Base-by-base conservation (phyloP, 148 eudicot genomes). In the Drosera capensis region DNA sequence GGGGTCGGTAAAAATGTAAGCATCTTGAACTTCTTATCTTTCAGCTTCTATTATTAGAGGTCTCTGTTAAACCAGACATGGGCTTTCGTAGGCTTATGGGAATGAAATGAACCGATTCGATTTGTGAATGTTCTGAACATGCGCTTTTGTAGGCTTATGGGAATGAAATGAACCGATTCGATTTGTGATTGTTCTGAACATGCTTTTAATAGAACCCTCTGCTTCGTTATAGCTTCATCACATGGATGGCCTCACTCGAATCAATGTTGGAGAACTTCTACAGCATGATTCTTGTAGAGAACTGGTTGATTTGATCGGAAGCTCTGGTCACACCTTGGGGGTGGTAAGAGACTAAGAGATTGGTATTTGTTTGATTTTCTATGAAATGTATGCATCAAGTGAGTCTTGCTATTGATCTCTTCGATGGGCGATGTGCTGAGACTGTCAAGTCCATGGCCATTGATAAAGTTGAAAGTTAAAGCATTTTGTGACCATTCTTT, bases 1-100 rank as follows among this genome's bases (percentile, higher is more conserved):
- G 93, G 97, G 48, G 65, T 90, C 29, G 97, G 93, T 47, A 90
- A 84, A 72, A 84, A 78, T 63, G 94, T 86, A 72, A 73, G 96
- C 61, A n/a, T n/a, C n/a, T 57, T 29, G 42, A 22, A 23, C 18
- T 43, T 31, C 41, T 20, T 20, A 40, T 22, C 25, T 31, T 22
- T 39, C 6, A 30, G 20, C 39, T 48, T 14, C 37, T 55, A n/a
- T n/a, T n/a, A n/a, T n/a, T n/a, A n/a, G n/a, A n/a, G n/a, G n/a
- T n/a, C n/a, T n/a, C n/a, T n/a, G n/a, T n/a, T n/a, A n/a, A n/a
- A n/a, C n/a, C n/a, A n/a, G n/a, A n/a, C n/a, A n/a, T n/a, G n/a
- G n/a, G n/a, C n/a, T n/a, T n/a, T n/a, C n/a, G 12, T 5, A n/a
- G 14, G 12, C 20, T 14, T 25, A 6, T 35, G 7, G 14, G 45